A percentile compares a stretch with the other conserved stretches of the same genome.
Evolutionary conservation across 2,329 filamentous ascomycete genomes (phyloP).

Genomic region (Peltaster fructicola): DNA sequence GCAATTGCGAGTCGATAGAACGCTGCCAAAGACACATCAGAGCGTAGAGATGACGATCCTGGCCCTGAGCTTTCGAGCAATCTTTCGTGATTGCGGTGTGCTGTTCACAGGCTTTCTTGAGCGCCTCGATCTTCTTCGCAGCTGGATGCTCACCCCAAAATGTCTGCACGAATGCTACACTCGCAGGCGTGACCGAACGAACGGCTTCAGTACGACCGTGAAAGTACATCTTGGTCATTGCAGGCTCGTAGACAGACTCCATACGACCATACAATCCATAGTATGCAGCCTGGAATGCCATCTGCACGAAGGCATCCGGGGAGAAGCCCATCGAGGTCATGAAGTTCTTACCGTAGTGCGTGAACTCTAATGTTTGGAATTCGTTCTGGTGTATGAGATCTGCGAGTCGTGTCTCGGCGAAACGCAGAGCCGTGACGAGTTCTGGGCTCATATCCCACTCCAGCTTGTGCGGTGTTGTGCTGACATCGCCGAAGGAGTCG

Average conservation of each 20-base stretch:
- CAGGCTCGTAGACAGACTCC: conserved; percentile 92
- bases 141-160: conserved; percentile 89
- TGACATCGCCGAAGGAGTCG: conserved; percentile 80
- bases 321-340: conserved; percentile 96
- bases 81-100: conserved; percentile 67
- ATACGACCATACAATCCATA: conserved; percentile 89
- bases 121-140: conserved; percentile 66
- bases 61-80: conserved; percentile 78
- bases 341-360: conserved; percentile 85
- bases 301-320: conserved; percentile 92
- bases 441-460: conserved; percentile 97
- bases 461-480: conserved; percentile 82
- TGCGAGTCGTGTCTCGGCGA: conserved; percentile 83
- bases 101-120: conserved; percentile 66
- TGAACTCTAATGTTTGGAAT: conserved; percentile 80
- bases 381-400: conserved; percentile 95
- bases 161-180: conserved; percentile 72
- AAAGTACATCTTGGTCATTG: conserved; percentile 90
- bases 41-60: conserved; percentile 84
- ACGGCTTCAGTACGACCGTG: conserved; percentile 93
- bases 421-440: conserved; percentile 75
- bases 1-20: conserved; percentile 55
- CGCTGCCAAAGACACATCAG: conserved; percentile 92
- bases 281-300: conserved; percentile 97
- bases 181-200: conserved; percentile 65